Conservation (phyloP, 116 monocot genomes). For the Phalaenopsis hybrid region DNA sequence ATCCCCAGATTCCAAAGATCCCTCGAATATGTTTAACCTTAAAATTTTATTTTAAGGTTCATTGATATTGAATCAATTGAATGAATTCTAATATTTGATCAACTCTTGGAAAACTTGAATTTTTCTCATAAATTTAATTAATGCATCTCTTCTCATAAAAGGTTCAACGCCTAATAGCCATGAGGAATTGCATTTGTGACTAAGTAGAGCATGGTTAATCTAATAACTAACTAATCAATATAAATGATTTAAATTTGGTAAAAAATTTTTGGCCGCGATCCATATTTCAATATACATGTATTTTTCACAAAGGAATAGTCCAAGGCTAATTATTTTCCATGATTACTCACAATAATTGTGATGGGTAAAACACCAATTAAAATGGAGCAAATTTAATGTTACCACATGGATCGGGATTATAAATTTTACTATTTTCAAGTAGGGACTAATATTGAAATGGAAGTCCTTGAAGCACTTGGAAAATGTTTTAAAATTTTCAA, state of each 20-base stretch:
- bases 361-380: background rate
- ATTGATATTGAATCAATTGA: too few relatives aligned
- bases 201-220: constrained; percentile 5
- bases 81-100: too few relatives aligned
- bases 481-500: background rate
- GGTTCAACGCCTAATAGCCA: too few relatives aligned
- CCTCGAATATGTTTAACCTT: too few relatives aligned
- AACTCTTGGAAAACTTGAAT: too few relatives aligned
- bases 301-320: constrained; percentile 12
- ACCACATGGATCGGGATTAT: background rate
- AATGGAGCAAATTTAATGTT: background rate
- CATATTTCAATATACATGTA: constrained; percentile 9
- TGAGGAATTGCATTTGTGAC: constrained; percentile 1
- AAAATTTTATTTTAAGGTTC: too few relatives aligned
- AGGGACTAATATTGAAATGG: background rate
- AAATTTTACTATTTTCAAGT: background rate
- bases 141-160: too few relatives aligned
- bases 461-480: background rate
- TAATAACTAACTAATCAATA: constrained; percentile 9
- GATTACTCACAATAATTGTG: background rate
- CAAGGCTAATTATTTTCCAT: background rate
- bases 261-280: background rate
- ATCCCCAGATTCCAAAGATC: too few relatives aligned
- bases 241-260: constrained; percentile 11
- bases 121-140: too few relatives aligned